Conservation (phyloP, 441 rosid species). For the Erodium trifolium region DNA sequence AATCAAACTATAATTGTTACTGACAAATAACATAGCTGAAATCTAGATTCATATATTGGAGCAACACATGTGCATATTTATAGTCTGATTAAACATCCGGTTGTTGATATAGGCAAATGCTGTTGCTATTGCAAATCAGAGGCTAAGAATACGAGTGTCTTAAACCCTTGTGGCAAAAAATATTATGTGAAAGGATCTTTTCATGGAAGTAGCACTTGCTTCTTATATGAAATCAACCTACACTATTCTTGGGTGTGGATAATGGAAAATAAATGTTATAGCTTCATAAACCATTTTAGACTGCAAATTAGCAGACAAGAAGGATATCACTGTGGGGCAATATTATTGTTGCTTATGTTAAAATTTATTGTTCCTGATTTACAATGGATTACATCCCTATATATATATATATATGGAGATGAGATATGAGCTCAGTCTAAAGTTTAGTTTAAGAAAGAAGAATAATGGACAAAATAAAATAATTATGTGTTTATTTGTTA, state of each 20-base stretch:
- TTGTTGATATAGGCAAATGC: not conserved
- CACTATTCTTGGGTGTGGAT: not conserved
- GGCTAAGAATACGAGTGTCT: not conserved
- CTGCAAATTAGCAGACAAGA: not conserved
- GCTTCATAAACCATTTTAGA: too few relatives aligned
- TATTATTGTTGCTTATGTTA: too few relatives aligned
- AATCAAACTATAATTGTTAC: slow-evolving; percentile 29
- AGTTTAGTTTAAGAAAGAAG: not conserved
- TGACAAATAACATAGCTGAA: slow-evolving; percentile 17
- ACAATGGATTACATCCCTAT: too few relatives aligned
- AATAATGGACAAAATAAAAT: not conserved
- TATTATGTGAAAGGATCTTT: not conserved
- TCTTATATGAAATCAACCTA: not conserved
- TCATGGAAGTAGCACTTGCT: not conserved
- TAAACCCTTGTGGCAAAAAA: not conserved
- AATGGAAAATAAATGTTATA: too few relatives aligned
- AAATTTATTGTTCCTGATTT: too few relatives aligned
- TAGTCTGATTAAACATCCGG: not conserved
- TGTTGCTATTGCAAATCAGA: not conserved
- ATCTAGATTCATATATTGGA: not conserved
- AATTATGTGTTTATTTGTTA: too few relatives aligned
- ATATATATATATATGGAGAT: not conserved
- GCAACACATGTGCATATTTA: not conserved
- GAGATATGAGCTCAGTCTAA: not conserved
- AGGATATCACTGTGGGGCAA: not conserved